Evolutionary conservation across 2,329 filamentous ascomycete genomes (phyloP).

Genomic region (Phyllosticta citriasiana): DNA sequence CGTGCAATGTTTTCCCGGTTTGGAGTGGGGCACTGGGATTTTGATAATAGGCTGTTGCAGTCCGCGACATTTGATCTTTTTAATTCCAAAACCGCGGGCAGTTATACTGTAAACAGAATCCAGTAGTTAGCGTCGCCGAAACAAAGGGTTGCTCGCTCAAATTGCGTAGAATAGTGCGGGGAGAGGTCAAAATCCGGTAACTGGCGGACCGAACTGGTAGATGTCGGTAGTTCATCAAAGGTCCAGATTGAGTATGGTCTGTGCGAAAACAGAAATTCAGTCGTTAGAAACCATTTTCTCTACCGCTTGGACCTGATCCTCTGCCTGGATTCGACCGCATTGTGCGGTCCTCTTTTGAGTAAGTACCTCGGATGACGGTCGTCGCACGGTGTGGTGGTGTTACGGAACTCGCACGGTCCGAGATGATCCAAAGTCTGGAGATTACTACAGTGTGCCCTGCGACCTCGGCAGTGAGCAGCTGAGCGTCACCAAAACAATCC

Average conservation of each 20-base stretch:
- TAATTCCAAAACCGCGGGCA: too few species aligned
- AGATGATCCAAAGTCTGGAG: neutral
- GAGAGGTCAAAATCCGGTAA: too few species aligned
- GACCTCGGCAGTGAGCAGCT: neutral
- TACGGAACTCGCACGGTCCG: neutral
- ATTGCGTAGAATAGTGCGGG: too few species aligned
- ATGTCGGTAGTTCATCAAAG: neutral
- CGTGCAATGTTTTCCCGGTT: too few species aligned
- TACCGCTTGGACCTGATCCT: neutral
- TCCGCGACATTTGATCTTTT: too few species aligned
- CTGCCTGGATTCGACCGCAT: neutral
- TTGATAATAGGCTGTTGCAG: too few species aligned
- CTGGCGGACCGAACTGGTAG: too few species aligned
- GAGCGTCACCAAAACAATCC: neutral
- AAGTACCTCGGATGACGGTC: neutral
- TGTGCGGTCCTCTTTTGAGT: neutral
- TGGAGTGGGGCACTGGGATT: too few species aligned
- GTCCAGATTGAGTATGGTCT: neutral
- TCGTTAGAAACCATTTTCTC: neutral
- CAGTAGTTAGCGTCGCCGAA: too few species aligned
- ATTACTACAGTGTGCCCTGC: neutral
- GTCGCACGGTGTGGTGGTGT: neutral
- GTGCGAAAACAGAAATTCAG: neutral
- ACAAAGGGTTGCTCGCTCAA: too few species aligned
- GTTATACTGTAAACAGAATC: too few species aligned